A percentile compares a stretch with the other conserved stretches of the same genome.
Evolutionary conservation across 306 rosid species (phyloP).

Genomic region (barrel medic (Medicago truncatula)): DNA sequence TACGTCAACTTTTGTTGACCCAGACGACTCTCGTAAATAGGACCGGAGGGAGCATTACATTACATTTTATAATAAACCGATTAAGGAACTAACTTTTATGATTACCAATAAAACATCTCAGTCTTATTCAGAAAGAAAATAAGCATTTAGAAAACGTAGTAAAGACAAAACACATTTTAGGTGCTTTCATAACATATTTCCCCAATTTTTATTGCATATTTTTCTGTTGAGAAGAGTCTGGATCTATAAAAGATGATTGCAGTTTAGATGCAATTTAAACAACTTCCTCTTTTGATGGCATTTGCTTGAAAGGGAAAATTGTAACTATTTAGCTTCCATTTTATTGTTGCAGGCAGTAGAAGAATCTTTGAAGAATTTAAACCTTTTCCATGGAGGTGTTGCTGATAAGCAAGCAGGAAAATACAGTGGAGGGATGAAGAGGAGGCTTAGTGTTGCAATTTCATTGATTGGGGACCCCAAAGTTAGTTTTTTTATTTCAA

Average conservation of each 20-base stretch:
- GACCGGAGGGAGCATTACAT: too few relatives aligned
- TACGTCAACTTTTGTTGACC: too few relatives aligned
- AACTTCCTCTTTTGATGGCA: background rate
- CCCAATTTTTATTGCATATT: background rate
- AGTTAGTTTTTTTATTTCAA: slow-evolving; percentile 52
- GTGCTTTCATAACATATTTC: background rate
- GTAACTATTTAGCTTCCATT: slow-evolving; percentile 17
- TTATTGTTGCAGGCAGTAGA: slow-evolving; percentile 75
- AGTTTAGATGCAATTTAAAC: background rate
- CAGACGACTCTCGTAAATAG: too few relatives aligned
- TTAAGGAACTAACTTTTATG: background rate
- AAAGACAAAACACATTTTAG: background rate
- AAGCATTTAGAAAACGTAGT: background rate
- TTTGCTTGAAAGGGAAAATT: background rate
- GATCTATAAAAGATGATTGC: background rate
- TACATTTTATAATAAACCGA: slow-evolving; percentile 1
- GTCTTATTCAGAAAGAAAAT: background rate
- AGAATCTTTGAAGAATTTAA: slow-evolving; percentile 76
- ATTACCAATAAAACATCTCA: slow-evolving; percentile 1
- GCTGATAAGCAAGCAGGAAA: slow-evolving; percentile 77
- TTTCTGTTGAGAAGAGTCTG: background rate
- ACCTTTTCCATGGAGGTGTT: slow-evolving; percentile 79
- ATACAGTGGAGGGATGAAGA: slow-evolving; percentile 93
- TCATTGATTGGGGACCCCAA: slow-evolving; percentile 85
- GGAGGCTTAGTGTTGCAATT: slow-evolving; percentile 91